A percentile compares a stretch with the other conserved stretches of the same genome.
Conservation (phyloP, 345 rosid genomes). For the Balakata baccata region DNA sequence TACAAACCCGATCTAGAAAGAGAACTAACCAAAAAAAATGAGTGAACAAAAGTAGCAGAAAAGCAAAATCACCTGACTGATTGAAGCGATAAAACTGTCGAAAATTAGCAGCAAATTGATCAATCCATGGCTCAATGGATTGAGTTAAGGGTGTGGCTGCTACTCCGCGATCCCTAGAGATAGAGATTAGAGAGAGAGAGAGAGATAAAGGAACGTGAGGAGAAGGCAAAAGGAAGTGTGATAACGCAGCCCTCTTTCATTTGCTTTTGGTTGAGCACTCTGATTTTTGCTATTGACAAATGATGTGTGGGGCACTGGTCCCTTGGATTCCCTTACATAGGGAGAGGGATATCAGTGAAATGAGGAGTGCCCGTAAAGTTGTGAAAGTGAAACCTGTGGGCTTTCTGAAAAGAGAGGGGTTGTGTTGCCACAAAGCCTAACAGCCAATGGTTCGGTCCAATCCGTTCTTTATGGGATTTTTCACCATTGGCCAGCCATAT, state of each 20-base stretch:
- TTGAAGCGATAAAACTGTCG: neutral
- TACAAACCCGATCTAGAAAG: conserved; percentile 19
- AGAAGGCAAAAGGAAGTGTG: conserved; percentile 31
- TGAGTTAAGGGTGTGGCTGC: conserved; percentile 27
- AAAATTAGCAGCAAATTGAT: neutral
- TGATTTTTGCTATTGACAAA: conserved; percentile 23
- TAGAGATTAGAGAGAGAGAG: conserved; percentile 25
- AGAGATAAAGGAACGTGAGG: conserved; percentile 13
- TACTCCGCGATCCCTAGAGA: conserved; percentile 48
- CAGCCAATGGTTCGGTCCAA: neutral
- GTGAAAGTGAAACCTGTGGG: conserved; percentile 5
- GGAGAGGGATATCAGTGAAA: conserved; percentile 3
- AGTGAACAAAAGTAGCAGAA: neutral
- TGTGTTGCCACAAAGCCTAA: neutral
- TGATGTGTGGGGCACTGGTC: neutral
- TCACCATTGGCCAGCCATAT: no score
- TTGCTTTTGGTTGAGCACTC: conserved; percentile 34
- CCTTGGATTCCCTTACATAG: neutral
- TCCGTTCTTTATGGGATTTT: neutral
- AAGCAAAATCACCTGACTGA: neutral
- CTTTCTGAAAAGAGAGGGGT: neutral
- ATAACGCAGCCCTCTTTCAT: conserved; percentile 16
- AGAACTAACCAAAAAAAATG: neutral
- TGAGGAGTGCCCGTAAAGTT: conserved; percentile 16
- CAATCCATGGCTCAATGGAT: neutral